Evolutionary conservation across 257 asterid genomes (phyloP).

Genomic region (Scutellaria minor): DNA sequence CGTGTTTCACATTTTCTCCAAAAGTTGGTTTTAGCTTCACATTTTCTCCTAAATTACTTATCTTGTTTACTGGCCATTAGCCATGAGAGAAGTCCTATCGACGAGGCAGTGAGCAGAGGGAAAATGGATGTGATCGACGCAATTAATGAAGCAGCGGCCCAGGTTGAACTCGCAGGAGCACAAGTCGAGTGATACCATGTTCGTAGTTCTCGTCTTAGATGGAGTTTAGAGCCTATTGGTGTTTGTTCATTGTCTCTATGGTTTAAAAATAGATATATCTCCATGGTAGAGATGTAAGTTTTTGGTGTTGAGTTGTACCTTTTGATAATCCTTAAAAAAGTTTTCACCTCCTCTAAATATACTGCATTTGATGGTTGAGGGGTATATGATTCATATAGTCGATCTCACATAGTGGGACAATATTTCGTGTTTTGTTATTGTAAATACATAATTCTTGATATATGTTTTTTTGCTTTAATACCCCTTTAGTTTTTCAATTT

Average conservation of each 20-base stretch:
- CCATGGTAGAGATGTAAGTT: neutral
- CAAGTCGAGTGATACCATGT: slow-evolving; percentile 19
- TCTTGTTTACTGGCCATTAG: slow-evolving; percentile 44
- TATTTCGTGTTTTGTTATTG: no score
- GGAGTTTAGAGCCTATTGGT: neutral
- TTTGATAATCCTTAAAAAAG: neutral
- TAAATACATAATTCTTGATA: no score
- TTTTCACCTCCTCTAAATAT: neutral
- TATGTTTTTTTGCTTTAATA: no score
- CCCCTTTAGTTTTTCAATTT: no score
- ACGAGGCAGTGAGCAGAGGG: slow-evolving; percentile 74
- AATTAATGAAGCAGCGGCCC: slow-evolving; percentile 67
- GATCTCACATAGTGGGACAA: no score
- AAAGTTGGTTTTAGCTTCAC: neutral
- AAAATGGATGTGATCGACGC: slow-evolving; percentile 76
- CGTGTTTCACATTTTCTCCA: neutral
- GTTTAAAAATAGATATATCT: neutral
- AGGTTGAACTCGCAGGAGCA: slow-evolving; percentile 65
- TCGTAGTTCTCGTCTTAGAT: neutral
- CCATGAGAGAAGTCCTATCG: slow-evolving; percentile 89
- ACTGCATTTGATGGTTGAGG: no score
- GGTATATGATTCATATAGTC: no score
- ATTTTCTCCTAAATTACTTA: slow-evolving; percentile 17
- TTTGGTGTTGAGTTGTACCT: neutral
- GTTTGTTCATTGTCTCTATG: slow-evolving; percentile 10